Base-by-base conservation (phyloP, 768 basidiomycete species). In the Obba rivulosa region DNA sequence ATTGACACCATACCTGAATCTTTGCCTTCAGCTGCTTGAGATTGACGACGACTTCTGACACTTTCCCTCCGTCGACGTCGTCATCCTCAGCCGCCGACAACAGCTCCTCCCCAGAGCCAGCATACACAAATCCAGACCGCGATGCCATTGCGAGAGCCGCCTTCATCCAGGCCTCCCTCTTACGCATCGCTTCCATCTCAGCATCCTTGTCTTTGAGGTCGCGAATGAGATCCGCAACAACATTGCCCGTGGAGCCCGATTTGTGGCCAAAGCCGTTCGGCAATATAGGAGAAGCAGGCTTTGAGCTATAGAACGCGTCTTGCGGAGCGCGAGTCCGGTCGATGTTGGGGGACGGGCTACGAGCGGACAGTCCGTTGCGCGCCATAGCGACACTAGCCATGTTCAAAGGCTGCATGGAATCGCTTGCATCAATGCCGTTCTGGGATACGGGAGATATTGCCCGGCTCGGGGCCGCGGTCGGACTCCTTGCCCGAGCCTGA, bases 11-110 rank as follows among this genome's bases (percentile, higher is more conserved):
- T 52, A 92, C 93, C 82, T 93, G 89, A 44, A 94, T 76, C 54
- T 81, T 81, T 10, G 90, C 87, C 64, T 83, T 83, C 64, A 92
- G 87, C 61, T 91, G 84, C 70, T 95, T 98, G 60, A 98, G 79
- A 60, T 77, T 80, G 48, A 96, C 68, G 4, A 87, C 72, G 65
- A 91, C 76, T 54, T 92, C 88, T 2, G 79, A 73, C 49, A 84
- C 70, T 59, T 72, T 74, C 47, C 71, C 73, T 31, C 75, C 74
- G 36, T 74, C 77, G 22, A 77, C 77, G 21, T 69, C 68, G 45
- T 62, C 64, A 46, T 69, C 61, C 36, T 66, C 57, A 41, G 56
- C 63, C 43, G 67, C 67, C 4, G 57, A 57, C n/a, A 64, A 63
- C 52, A 71, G 54, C 24, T 70, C 69, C 25, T 77, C 81, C 42